Evolutionary conservation across 2,329 filamentous ascomycete species (phyloP).

Genomic region (Gnomoniopsis sp.): DNA sequence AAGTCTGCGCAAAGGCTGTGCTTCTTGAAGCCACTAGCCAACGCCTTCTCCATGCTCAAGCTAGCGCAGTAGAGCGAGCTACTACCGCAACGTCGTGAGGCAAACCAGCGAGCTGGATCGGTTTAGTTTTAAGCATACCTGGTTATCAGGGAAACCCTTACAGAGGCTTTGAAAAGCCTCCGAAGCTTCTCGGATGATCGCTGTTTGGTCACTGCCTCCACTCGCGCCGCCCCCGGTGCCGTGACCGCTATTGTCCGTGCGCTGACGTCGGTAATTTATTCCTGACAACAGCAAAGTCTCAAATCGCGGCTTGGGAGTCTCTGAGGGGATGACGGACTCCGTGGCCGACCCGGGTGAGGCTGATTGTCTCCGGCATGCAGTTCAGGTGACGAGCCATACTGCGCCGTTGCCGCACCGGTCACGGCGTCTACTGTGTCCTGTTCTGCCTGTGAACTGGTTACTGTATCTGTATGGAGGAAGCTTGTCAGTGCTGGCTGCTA

Average conservation of each 20-base stretch:
- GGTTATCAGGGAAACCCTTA: not conserved
- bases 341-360: not conserved
- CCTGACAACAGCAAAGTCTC: too few species aligned
- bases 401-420: not conserved
- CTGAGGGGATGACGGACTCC: not conserved
- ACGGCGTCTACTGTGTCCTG: not conserved
- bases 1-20: too few species aligned
- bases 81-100: not conserved
- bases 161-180: not conserved
- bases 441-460: not conserved
- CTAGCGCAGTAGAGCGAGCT: not conserved
- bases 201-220: not conserved
- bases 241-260: not conserved
- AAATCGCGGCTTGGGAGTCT: not conserved
- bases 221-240: not conserved
- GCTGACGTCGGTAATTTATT: not conserved
- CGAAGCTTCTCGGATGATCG: not conserved
- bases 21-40: not conserved
- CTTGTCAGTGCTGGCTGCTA: not conserved
- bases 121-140: not conserved
- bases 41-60: not conserved
- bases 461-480: not conserved
- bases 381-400: not conserved
- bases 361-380: not conserved
- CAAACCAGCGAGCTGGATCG: not conserved